Evolutionary conservation across 345 rosid species (phyloP).

Genomic region (Xanthoceras sorbifolium): DNA sequence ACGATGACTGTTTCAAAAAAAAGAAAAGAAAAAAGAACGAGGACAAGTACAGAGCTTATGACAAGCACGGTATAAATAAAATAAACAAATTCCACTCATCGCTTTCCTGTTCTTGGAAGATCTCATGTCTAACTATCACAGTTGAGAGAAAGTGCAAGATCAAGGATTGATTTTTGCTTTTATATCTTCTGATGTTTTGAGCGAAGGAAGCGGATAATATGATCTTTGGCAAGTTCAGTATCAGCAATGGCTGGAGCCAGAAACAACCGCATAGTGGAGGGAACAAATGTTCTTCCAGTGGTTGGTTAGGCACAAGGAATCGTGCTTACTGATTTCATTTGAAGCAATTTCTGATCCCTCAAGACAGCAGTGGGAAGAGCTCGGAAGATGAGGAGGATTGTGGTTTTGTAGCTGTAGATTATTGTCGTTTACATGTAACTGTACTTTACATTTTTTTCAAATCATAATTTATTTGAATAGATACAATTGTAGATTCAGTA

Average conservation of each 20-base stretch:
- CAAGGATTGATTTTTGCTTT: neutral
- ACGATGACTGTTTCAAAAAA: no score
- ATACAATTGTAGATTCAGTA: neutral
- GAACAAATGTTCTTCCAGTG: slow-evolving; percentile 19
- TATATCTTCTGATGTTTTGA: neutral
- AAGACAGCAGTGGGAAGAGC: slow-evolving; percentile 6
- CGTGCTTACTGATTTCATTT: slow-evolving; percentile 1
- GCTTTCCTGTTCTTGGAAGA: slow-evolving; percentile 13
- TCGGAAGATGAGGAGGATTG: slow-evolving; percentile 15
- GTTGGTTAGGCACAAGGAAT: slow-evolving; percentile 2
- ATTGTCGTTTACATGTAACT: slow-evolving; percentile 22
- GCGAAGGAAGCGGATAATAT: neutral
- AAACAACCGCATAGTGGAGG: slow-evolving; percentile 13
- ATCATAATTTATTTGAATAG: neutral
- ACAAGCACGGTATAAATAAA: slow-evolving; percentile 46
- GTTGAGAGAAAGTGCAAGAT: slow-evolving; percentile 16
- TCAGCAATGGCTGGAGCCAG: neutral
- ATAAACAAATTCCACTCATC: slow-evolving; percentile 5
- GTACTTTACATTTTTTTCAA: neutral
- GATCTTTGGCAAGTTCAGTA: neutral
- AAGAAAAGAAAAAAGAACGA: slow-evolving; percentile 41
- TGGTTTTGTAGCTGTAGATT: slow-evolving; percentile 27
- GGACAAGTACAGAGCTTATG: slow-evolving; percentile 53
- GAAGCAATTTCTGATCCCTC: neutral
- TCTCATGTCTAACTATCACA: neutral